phyloP scores from a whole-genome alignment of 2,329 filamentous ascomycete genomes.

The Fusarium xylarioides region DNA sequence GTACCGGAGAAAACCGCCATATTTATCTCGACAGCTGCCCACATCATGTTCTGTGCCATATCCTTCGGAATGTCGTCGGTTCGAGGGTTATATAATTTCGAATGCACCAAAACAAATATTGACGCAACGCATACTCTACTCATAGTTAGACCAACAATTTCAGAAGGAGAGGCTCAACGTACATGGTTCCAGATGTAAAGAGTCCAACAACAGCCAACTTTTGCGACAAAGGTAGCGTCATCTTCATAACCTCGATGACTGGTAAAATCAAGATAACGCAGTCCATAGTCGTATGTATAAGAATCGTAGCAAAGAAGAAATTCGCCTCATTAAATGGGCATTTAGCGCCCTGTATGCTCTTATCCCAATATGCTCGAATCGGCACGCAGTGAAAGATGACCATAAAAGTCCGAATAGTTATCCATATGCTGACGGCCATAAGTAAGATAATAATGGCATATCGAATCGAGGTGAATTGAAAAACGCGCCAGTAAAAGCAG shows the following conservation, averaged over 20 bases:
- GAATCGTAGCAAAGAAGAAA: slow-evolving; percentile 47
- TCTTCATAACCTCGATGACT: slow-evolving; percentile 25
- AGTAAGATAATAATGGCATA: slow-evolving; percentile 40
- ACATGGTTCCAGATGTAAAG: slow-evolving; percentile 22
- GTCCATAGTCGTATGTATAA: slow-evolving; percentile 43
- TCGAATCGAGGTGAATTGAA: slow-evolving; percentile 39
- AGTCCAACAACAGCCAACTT: slow-evolving; percentile 19
- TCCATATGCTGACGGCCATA: slow-evolving; percentile 35
- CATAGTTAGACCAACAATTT: neutral
- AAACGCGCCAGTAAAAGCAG: slow-evolving; percentile 45
- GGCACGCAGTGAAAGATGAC: slow-evolving; percentile 49
- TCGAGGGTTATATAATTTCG: slow-evolving; percentile 11
- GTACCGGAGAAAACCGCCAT: slow-evolving; percentile 36
- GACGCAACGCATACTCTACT: slow-evolving; percentile 32
- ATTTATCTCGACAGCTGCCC: slow-evolving; percentile 32
- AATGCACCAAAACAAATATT: slow-evolving; percentile 19
- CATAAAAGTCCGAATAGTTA: slow-evolving; percentile 44
- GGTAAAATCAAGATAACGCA: slow-evolving; percentile 16
- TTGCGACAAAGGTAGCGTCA: slow-evolving; percentile 4
- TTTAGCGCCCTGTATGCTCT: slow-evolving; percentile 30
- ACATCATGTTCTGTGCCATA: slow-evolving; percentile 23
- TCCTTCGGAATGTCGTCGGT: slow-evolving; percentile 27
- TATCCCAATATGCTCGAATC: slow-evolving; percentile 46
- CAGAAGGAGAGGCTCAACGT: fast-evolving
- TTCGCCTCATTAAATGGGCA: slow-evolving; percentile 45